These are phyloP conservation scores for Helenozyma baotianmanensis DNA, from an alignment of 805 yeast genomes.

Conservation along the genomic window DNA sequence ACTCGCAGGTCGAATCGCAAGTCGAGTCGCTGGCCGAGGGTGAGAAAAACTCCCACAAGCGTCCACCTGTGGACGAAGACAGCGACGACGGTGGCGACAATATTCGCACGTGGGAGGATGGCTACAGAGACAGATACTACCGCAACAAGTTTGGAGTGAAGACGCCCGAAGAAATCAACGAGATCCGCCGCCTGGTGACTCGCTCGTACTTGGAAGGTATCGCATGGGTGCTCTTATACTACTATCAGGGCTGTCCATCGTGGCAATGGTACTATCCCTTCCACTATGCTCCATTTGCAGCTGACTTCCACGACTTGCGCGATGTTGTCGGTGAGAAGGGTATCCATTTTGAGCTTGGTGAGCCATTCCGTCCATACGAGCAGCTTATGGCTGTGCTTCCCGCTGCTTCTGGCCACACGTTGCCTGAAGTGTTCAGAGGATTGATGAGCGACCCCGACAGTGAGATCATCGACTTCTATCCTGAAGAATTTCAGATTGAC, in stretches of 20 bases:
- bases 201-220: conserved; percentile 85
- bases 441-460: conserved; percentile 77
- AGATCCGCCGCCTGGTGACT: conserved; percentile 56
- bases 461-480: conserved; percentile 87
- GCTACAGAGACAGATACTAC: conserved; percentile 81
- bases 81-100: conserved; percentile 39
- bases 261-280: conserved; percentile 98
- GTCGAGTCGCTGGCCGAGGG: conserved; percentile 1
- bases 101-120: conserved; percentile 77
- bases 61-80: conserved; percentile 14
- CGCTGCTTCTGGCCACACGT: conserved; percentile 83
- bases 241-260: conserved; percentile 96
- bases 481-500: conserved; percentile 81
- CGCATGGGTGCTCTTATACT: conserved; percentile 92
- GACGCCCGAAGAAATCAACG: conserved; percentile 50
- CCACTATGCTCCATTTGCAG: conserved; percentile 97
- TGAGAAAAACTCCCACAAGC: background rate
- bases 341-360: conserved; percentile 59
- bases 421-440: conserved; percentile 77
- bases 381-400: conserved; percentile 94
- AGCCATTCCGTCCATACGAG: conserved; percentile 86
- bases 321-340: conserved; percentile 42
- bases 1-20: conserved; percentile 7
- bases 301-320: conserved; percentile 63
- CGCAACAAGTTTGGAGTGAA: conserved; percentile 61